Evolutionary conservation across 495 filamentous ascomycete genomes (phyloP), one percentile per base, ranked within the genome.

Genomic region (Acidomyces sp.): DNA sequence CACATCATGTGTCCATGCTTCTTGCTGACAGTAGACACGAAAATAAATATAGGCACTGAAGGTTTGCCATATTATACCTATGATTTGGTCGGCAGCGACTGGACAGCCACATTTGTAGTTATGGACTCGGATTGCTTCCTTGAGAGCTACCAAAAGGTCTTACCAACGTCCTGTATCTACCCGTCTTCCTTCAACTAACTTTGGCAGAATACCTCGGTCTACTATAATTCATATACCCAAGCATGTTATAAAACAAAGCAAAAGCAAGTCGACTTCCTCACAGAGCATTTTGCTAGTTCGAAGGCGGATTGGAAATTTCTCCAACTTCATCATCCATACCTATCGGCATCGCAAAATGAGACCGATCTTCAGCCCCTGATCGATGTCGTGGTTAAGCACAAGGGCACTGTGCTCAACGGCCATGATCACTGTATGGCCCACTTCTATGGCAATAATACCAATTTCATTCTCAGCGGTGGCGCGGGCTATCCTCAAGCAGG

Each of bases 201-300:
- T n/a, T n/a, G 18, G 33, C 33, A 36, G 33, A 21, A 36, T 17
- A 36, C 33, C 17, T 36, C 33, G n/a, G 33, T 36, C 13, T 36
- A 36, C 33, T 36, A 17, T 20, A 36, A 36, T 20, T 36, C 33
- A 11, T 36, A 36, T 20, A 36, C 33, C 11, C n/a, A 36, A 36
- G 13, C 13, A 6, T 36, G 33, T 17, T 20, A 36, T 20, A 11
- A 10, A 4, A 17, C 33, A 20, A 16, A 20, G 23, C 33, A 36
- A 20, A 20, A 36, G 17, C 33, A 36, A 17, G 11, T 36, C n/a
- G 33, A 36, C 33, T 36, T 36, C 13, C 33, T 36, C 4, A 19
- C 33, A 10, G 11, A 10, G 33, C 19, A 16, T 20, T 36, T 36
- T 12, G 3, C 13, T 3, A 12, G 3, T 4, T 36, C 33, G 3